phyloP scores from a whole-genome alignment of 106 monocot genomes.

The Dendrobium catenatum region DNA sequence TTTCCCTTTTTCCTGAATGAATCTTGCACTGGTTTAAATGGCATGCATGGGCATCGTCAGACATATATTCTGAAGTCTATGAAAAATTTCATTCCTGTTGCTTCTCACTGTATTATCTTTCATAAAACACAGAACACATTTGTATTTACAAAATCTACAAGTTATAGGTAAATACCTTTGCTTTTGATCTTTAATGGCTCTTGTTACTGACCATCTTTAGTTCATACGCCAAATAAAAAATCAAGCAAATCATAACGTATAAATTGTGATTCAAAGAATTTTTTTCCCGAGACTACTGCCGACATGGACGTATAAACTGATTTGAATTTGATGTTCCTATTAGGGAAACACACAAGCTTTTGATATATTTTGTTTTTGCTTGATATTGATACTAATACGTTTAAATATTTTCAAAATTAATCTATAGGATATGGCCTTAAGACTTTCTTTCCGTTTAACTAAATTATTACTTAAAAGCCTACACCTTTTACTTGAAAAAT shows the following conservation, averaged over 20 bases:
- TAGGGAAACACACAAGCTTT: neutral
- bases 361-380: neutral
- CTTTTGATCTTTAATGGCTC: neutral
- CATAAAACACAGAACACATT: neutral
- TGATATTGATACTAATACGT: neutral
- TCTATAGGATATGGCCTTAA: neutral
- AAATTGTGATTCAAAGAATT: neutral
- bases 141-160: constrained; percentile 3
- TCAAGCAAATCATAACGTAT: neutral
- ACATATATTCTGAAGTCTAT: neutral
- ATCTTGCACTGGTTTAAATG: neutral
- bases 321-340: neutral
- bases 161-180: neutral
- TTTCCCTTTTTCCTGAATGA: neutral
- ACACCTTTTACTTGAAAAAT: neutral
- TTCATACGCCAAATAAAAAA: neutral
- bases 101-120: constrained; percentile 1
- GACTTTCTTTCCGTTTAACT: neutral
- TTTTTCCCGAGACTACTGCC: neutral
- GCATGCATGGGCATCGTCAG: neutral
- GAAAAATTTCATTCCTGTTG: neutral
- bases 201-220: neutral
- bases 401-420: neutral
- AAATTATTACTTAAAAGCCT: neutral
- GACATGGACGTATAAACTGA: neutral